Conservation (phyloP, 2,329 filamentous ascomycete genomes). For the Fusarium sp. region DNA sequence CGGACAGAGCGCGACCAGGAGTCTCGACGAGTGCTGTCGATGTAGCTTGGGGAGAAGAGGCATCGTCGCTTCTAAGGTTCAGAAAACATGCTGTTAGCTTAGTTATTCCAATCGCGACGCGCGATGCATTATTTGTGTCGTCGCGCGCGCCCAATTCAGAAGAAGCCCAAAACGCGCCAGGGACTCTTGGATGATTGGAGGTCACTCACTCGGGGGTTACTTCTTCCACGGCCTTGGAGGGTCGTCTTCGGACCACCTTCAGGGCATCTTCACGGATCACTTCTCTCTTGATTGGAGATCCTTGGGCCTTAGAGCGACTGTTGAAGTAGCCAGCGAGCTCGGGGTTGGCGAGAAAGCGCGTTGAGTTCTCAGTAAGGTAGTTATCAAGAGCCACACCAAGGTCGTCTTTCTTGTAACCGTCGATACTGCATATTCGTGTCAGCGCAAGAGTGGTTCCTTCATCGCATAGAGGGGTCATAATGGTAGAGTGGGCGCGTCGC, state of each 20-base stretch:
- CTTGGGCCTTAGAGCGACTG: conserved; percentile 66
- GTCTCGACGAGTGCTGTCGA: conserved; percentile 60
- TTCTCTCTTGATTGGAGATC: conserved; percentile 71
- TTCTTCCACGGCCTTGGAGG: conserved; percentile 58
- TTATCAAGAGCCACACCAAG: conserved; percentile 80
- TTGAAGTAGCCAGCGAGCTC: conserved; percentile 80
- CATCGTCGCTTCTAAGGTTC: conserved; percentile 44
- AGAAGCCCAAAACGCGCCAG: conserved; percentile 18
- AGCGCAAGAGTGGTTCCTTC: conserved; percentile 13
- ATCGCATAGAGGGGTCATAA: conserved; percentile 17
- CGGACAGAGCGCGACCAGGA: conserved; percentile 61
- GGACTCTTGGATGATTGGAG: background rate
- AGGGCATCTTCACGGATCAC: conserved; percentile 50
- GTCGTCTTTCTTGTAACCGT: conserved; percentile 79
- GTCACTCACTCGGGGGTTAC: conserved; percentile 56
- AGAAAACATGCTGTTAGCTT: conserved; percentile 25
- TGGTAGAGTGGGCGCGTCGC: conserved; percentile 31
- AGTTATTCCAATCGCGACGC: background rate
- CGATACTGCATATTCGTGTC: conserved; percentile 62
- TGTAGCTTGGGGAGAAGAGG: conserved; percentile 43
- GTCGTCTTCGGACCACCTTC: conserved; percentile 58
- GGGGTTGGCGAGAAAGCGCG: conserved; percentile 70
- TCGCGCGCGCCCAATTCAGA: conserved; percentile 12
- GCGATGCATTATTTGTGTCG: background rate
- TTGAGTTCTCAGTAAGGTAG: conserved; percentile 75